Conservation (phyloP, 1,139 yeast genomes). For the Pichia inconspicua region DNA sequence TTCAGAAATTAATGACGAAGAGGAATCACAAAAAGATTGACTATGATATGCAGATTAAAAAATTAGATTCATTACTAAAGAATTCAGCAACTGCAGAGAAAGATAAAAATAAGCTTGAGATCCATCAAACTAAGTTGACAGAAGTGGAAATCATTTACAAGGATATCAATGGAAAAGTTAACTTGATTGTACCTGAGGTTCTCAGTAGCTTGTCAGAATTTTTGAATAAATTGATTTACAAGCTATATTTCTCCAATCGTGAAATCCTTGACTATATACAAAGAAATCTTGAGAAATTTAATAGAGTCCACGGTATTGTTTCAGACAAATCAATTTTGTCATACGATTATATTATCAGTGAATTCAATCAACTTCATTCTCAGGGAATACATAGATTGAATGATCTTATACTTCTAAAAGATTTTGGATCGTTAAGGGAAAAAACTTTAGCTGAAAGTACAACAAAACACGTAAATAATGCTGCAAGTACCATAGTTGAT, state of each 20-base stretch:
- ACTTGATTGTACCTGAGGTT: slow-evolving; percentile 39
- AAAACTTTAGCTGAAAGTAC: slow-evolving; percentile 22
- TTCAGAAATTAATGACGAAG: slow-evolving; percentile 37
- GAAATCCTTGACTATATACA: slow-evolving; percentile 29
- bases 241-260: slow-evolving; percentile 29
- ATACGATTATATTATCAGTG: slow-evolving; percentile 19
- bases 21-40: slow-evolving; percentile 39
- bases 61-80: slow-evolving; percentile 35
- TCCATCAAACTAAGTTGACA: slow-evolving; percentile 29
- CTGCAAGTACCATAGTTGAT: slow-evolving; percentile 24
- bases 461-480: slow-evolving; percentile 19
- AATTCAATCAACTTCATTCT: slow-evolving; percentile 27
- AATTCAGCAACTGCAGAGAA: slow-evolving; percentile 33
- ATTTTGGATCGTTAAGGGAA: slow-evolving; percentile 22
- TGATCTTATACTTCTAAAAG: slow-evolving; percentile 28
- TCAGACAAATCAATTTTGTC: slow-evolving; percentile 13
- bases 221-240: slow-evolving; percentile 35
- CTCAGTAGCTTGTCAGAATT: slow-evolving; percentile 43
- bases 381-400: slow-evolving; percentile 32
- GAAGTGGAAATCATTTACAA: slow-evolving; percentile 30
- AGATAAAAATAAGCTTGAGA: slow-evolving; percentile 32
- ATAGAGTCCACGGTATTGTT: slow-evolving; percentile 35
- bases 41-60: slow-evolving; percentile 33
- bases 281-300: slow-evolving; percentile 30
- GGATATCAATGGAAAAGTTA: slow-evolving; percentile 35